A percentile compares a stretch with the other conserved stretches of the same genome.
phyloP scores from a whole-genome alignment of 2,329 filamentous ascomycete genomes.

The Periconia macrospinosa region DNA sequence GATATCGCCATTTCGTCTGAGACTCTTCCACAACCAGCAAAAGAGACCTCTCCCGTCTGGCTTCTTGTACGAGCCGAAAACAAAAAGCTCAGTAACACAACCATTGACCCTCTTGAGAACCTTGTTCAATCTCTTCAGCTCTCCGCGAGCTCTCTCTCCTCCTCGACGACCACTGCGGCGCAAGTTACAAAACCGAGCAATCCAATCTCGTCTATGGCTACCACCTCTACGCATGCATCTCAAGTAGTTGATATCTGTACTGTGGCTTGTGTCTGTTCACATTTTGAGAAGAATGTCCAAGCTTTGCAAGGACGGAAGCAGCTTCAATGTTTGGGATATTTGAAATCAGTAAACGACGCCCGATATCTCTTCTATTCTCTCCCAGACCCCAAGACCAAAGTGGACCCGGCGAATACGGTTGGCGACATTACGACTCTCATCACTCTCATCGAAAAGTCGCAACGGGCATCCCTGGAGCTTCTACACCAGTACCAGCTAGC shows the following conservation, averaged over 20 bases:
- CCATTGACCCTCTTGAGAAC: background rate
- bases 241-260: conserved; percentile 1
- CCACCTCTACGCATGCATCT: background rate
- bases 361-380: background rate
- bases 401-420: background rate
- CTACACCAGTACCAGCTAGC: conserved; percentile 4
- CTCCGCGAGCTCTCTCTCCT: background rate
- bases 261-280: background rate
- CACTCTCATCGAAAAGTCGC: background rate
- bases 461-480: background rate
- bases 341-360: background rate
- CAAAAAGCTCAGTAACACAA: too few relatives aligned
- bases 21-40: background rate
- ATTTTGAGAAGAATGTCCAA: background rate
- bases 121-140: background rate
- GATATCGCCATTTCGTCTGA: conserved; percentile 3
- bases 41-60: background rate
- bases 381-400: background rate
- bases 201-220: background rate
- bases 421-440: conserved; percentile 3
- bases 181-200: background rate
- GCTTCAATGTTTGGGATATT: background rate
- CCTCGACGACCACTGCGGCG: background rate
- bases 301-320: background rate
- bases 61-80: background rate